Evolutionary conservation across 805 yeast species (phyloP), one percentile per base, ranked within the genome.

Genomic region (Candida tibetensis): DNA sequence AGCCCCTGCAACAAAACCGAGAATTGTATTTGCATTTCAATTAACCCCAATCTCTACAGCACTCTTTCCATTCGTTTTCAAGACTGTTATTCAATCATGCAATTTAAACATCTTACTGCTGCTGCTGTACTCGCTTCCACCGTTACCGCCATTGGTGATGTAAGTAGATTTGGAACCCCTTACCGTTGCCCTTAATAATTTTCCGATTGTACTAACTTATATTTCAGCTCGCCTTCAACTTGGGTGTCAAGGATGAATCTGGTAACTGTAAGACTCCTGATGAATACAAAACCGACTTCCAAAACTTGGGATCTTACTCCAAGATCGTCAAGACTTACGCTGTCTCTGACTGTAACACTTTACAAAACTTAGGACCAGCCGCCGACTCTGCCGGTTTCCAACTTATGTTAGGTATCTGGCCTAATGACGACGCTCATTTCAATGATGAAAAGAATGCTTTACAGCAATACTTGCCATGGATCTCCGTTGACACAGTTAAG

Each of bases 291-390:
- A 49, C 65, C 34, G 97, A 90, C 59, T 73, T 91, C 49, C 69
- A 71, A 17, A 61, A 69, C 26, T 66, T 91, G 50, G 66, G 77
- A 36, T 51, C 69, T 32, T 78, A 85, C 69, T 66, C 93, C 28
- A 66, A 69, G 45, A 75, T 76, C 35, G 78, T 91, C 52, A 86
- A 90, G 66, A 85, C 91, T 27, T 91, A 88, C 61, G 93, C 97
- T 21, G 89, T 85, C 34, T 82, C 95, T n/a, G 95, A 87, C 65
- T 91, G 97, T 75, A 82, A 89, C 76, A 85, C 96, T 42, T 74
- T 91, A 57, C 77, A 83, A 67, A 72, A 72, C 55, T 70, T 91
- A 48, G 95, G 89, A 40, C 96, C 96, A 32, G 96, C 87, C 45
- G 88, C 86, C 38, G 90, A 82, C 57, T 68, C 69, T 41, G 81